Conservation (phyloP, 129 eudicot genomes). For the Arctium lappa region DNA sequence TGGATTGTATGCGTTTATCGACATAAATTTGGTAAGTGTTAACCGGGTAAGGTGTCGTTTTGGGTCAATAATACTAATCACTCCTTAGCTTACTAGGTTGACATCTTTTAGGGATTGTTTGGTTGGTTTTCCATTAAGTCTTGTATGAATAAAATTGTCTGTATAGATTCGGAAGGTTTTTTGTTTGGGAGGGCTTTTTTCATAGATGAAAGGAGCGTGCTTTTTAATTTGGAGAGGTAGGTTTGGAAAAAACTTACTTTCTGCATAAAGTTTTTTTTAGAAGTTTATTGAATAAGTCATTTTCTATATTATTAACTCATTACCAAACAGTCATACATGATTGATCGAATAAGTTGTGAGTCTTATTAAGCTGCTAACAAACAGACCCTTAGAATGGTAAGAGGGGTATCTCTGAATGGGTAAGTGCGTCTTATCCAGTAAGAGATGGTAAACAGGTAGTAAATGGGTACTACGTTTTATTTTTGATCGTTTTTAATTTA, state of each 20-base stretch:
- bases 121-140: neutral
- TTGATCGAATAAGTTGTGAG: too few species aligned
- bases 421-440: neutral
- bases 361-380: too few species aligned
- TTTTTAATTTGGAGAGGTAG: neutral
- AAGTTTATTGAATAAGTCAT: neutral
- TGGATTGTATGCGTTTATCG: neutral
- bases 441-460: neutral
- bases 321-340: too few species aligned
- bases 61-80: too few species aligned
- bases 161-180: neutral
- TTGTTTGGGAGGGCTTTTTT: neutral
- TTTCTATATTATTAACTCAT: neutral
- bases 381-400: too few species aligned
- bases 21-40: neutral
- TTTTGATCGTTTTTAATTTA: too few species aligned
- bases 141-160: neutral
- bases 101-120: too few species aligned
- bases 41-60: neutral
- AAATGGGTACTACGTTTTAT: too few species aligned
- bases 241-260: neutral
- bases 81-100: too few species aligned
- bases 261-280: neutral
- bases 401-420: neutral
- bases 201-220: neutral